These are phyloP conservation scores for Fragilariopsis cylindrus DNA, from an alignment of 108 stramenopile species.

Conservation along the genomic window DNA sequence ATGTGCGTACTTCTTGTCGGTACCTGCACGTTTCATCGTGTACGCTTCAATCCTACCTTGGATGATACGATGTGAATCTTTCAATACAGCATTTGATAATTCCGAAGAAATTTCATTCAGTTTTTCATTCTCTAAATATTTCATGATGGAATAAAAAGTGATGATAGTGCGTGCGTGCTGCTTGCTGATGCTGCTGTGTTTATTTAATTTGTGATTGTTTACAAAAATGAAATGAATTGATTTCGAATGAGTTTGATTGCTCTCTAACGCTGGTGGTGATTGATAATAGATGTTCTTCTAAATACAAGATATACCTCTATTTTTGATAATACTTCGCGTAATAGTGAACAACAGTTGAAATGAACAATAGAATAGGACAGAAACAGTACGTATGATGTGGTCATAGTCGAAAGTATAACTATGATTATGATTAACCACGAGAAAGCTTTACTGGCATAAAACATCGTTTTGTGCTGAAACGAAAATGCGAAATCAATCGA, in stretches of 20 bases:
- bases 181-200: background rate
- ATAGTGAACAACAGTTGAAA: too few species aligned
- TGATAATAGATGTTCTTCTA: background rate
- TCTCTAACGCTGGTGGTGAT: background rate
- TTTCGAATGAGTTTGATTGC: background rate
- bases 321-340: background rate
- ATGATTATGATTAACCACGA: background rate
- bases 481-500: background rate
- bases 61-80: slow-evolving; percentile 63
- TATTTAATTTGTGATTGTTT: background rate
- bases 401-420: too few species aligned
- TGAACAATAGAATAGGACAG: background rate
- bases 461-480: background rate
- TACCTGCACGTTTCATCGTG: slow-evolving; percentile 82
- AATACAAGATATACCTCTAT: background rate
- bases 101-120: slow-evolving; percentile 70
- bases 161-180: background rate
- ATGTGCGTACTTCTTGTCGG: slow-evolving; percentile 83
- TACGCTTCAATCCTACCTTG: slow-evolving; percentile 85
- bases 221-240: background rate
- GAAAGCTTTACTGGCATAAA: background rate
- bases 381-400: background rate
- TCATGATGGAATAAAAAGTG: slow-evolving; percentile 47
- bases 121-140: slow-evolving; percentile 77
- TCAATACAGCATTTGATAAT: slow-evolving; percentile 59